These are phyloP conservation scores for Hypomyces perniciosus DNA, from an alignment of 2,329 filamentous ascomycete genomes.

Conservation along the genomic window DNA sequence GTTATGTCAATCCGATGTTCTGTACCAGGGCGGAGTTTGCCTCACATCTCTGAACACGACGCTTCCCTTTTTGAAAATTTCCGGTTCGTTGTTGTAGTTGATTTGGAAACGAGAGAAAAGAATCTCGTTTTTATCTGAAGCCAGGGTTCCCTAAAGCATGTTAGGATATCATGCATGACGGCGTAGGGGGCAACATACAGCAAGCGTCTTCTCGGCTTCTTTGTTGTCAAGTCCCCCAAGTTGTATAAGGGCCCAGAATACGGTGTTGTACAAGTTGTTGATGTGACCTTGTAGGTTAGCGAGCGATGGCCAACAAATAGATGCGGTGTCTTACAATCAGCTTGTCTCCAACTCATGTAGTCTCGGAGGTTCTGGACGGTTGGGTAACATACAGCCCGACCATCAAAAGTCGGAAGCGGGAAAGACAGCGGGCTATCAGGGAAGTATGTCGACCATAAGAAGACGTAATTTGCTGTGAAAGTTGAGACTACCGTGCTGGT, in stretches of 20 bases:
- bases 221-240: slow-evolving; percentile 67
- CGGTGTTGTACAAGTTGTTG: slow-evolving; percentile 97
- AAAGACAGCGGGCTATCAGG: slow-evolving; percentile 62
- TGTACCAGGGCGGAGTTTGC: too few relatives aligned
- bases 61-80: slow-evolving; percentile 90
- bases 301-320: background rate
- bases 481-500: slow-evolving; percentile 86
- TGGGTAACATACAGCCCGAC: slow-evolving; percentile 84
- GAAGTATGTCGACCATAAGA: slow-evolving; percentile 73
- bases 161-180: slow-evolving; percentile 15
- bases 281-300: slow-evolving; percentile 64
- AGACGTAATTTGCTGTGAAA: slow-evolving; percentile 86
- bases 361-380: slow-evolving; percentile 76
- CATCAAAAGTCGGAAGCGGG: slow-evolving; percentile 86
- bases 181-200: slow-evolving; percentile 40
- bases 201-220: slow-evolving; percentile 74
- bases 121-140: slow-evolving; percentile 92
- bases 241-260: slow-evolving; percentile 86
- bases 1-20: slow-evolving; percentile 16
- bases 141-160: slow-evolving; percentile 62
- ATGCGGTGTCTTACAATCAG: slow-evolving; percentile 63
- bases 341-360: slow-evolving; percentile 96
- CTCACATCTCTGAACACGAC: slow-evolving; percentile 77
- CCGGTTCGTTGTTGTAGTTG: slow-evolving; percentile 95
- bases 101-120: slow-evolving; percentile 82